Evolutionary conservation across 179 eudicot genomes (phyloP).

Genomic region (Pouteria campechiana): DNA sequence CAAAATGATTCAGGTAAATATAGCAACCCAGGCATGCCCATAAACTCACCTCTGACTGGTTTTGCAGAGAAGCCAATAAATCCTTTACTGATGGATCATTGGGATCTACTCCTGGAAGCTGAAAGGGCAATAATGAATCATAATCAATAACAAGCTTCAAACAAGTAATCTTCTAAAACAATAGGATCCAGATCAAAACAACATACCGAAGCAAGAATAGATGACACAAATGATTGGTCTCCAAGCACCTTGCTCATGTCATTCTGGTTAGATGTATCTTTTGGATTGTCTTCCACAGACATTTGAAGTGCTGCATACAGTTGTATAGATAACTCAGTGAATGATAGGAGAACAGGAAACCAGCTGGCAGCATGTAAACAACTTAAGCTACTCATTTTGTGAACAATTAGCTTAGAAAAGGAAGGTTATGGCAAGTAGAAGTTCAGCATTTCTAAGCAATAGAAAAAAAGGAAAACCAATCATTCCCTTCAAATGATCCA

Average conservation of each 20-base stretch:
- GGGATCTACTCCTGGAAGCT: conserved; percentile 99
- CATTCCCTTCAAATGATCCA: too few species aligned
- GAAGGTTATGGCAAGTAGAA: too few species aligned
- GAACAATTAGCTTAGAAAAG: too few species aligned
- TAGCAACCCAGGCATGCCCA: too few species aligned
- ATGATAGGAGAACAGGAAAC: not conserved
- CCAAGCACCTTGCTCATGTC: conserved; percentile 71
- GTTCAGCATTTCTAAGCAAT: too few species aligned
- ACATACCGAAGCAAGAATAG: conserved; percentile 78
- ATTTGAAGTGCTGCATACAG: conserved; percentile 70
- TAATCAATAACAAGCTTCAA: not conserved
- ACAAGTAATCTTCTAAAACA: not conserved
- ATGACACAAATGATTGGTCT: conserved; percentile 75
- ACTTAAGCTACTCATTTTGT: too few species aligned
- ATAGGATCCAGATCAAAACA: not conserved
- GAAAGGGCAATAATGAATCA: conserved; percentile 14
- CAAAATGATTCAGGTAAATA: too few species aligned
- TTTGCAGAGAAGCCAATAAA: conserved; percentile 86
- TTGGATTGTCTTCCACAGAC: conserved; percentile 60
- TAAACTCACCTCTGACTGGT: conserved; percentile 66
- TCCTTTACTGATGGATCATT: conserved; percentile 89
- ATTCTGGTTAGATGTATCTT: conserved; percentile 48
- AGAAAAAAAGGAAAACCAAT: too few species aligned
- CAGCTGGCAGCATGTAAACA: too few species aligned
- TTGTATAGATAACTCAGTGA: not conserved